phyloP scores from a whole-genome alignment of 768 basidiomycete species.

The Pleurotus tuoliensis region DNA sequence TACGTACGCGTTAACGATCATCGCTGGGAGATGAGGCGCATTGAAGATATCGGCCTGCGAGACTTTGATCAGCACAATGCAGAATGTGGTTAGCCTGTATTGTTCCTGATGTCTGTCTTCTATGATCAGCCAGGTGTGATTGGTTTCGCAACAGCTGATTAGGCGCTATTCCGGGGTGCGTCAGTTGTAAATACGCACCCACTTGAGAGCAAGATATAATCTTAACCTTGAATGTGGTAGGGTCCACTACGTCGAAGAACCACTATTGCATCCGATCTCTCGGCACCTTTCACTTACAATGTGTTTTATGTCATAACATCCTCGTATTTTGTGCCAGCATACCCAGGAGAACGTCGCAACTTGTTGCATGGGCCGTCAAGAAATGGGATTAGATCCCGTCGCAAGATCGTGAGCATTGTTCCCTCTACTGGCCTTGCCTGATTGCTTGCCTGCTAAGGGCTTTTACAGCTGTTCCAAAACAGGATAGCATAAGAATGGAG shows the following conservation, averaged over 20 bases:
- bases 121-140: not conserved
- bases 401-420: too few relatives aligned
- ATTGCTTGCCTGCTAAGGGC: too few relatives aligned
- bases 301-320: slow-evolving; percentile 1
- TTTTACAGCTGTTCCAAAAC: too few relatives aligned
- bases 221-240: slow-evolving; percentile 2
- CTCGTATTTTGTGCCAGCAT: not conserved
- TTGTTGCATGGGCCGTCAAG: not conserved
- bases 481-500: too few relatives aligned
- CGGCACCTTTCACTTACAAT: not conserved
- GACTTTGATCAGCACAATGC: not conserved
- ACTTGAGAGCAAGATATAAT: slow-evolving; percentile 3
- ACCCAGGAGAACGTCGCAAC: not conserved
- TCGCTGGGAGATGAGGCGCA: not conserved
- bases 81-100: slow-evolving; percentile 1
- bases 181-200: not conserved
- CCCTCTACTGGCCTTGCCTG: too few relatives aligned
- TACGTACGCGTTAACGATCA: not conserved
- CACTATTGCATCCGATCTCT: not conserved
- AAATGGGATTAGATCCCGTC: too few relatives aligned
- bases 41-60: not conserved
- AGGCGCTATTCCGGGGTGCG: not conserved
- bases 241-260: slow-evolving; percentile 6
- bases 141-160: not conserved
- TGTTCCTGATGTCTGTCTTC: slow-evolving; percentile 1